phyloP scores from a whole-genome alignment of 2,329 filamentous ascomycete species.

The Pseudogymnoascus sp. region DNA sequence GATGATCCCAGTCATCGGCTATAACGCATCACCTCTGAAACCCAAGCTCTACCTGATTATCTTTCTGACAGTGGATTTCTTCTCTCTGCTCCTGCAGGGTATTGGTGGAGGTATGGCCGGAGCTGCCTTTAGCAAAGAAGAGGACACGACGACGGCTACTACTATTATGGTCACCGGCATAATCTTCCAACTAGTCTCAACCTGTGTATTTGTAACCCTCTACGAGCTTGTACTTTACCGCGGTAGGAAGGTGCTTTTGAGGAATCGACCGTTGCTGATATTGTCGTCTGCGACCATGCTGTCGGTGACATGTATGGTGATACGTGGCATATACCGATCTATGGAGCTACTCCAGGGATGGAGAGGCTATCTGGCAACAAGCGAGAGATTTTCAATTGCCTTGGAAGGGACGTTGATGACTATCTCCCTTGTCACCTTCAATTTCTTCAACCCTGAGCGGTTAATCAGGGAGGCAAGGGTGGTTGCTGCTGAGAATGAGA shows the following conservation, averaged over 20 bases:
- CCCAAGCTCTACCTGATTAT: constrained; percentile 46
- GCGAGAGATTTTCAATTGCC: constrained; percentile 35
- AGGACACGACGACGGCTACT: constrained; percentile 20
- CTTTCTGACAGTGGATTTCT: constrained; percentile 51
- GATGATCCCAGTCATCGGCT: constrained; percentile 41
- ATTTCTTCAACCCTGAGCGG: constrained; percentile 13
- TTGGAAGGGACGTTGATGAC: constrained; percentile 37
- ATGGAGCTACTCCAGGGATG: constrained; percentile 38
- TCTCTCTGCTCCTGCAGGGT: constrained; percentile 50
- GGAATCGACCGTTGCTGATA: not conserved
- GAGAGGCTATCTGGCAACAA: constrained; percentile 33
- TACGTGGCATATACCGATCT: constrained; percentile 37
- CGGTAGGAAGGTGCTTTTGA: constrained; percentile 28
- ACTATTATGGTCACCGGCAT: constrained; percentile 32
- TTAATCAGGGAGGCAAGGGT: not conserved
- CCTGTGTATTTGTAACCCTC: constrained; percentile 35
- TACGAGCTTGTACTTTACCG: constrained; percentile 22
- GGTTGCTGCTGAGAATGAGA: not conserved
- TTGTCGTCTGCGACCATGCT: constrained; percentile 4
- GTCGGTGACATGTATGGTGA: constrained; percentile 34
- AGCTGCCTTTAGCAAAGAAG: constrained; percentile 31
- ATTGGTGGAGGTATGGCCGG: constrained; percentile 46
- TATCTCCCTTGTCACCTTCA: constrained; percentile 29
- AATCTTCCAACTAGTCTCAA: constrained; percentile 28
- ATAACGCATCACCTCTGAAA: constrained; percentile 40